Evolutionary conservation across 169 alveolate genomes (phyloP), one percentile per base, ranked within the genome.

Genomic region (Perkinsus marinus): DNA sequence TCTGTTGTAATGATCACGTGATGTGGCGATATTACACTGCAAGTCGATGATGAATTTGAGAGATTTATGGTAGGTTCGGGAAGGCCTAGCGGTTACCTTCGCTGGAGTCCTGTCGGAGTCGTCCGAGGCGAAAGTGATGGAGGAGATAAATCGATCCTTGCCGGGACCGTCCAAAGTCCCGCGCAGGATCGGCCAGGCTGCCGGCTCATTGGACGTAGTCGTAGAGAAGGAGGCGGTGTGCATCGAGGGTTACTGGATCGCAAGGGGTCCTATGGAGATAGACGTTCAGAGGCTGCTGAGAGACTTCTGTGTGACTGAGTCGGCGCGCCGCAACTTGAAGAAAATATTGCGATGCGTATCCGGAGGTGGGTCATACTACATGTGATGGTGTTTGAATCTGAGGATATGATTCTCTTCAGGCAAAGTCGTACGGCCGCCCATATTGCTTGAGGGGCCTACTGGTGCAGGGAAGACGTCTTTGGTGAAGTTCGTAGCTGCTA

Each of bases 401-500:
- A 30, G 79, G 46, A 6, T 41, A 10, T 10, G 46, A 41, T 57
- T 26, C 5, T 43, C 30, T 16, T 39, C 95, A 96, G 92, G 98
- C 97, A 68, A 93, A 92, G 79, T 95, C 95, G 91, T 98, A 68
- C 95, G 98, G 39, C 98, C 98, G 68, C 99, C 99, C 6, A 96
- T 99, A 34, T 96, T 99, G 91, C 96, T 99, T 92, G 99, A 99
- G 94, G 99, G 99, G 0, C 99, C 99, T 0, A 99, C 99, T 26
- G 98, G 99, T 13, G 98, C 99, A 3, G 99, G 99, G 30, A 99
- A 99, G 94, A 99, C 99, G 17, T 97, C 99, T 13, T 93, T 99
- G 91, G 99, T 99, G 16, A 96, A 97, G 79, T 99, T 97, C 95
- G 94, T 99, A 89, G 98, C 99, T 0, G 96, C 95, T 39, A 94